Evolutionary conservation across 352 stramenopile species (phyloP), one percentile per base, ranked within the genome.

Genomic region (Pythium aquatile): DNA sequence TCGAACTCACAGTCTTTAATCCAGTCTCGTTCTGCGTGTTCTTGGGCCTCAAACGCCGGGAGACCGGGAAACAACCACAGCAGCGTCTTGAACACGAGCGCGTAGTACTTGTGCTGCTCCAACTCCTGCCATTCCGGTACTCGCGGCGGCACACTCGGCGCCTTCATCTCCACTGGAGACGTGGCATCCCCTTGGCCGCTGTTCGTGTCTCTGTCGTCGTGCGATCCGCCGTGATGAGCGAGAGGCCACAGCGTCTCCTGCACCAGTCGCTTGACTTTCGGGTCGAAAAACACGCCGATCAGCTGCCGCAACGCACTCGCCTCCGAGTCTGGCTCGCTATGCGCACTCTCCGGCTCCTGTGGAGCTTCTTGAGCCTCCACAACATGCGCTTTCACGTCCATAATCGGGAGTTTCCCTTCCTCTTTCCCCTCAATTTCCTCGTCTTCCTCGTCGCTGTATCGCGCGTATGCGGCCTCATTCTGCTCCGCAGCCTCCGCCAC

Each of bases 1-100:
- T 87, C 76, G 49, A 88, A 83, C 17, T 81, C 76, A 17, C 69
- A 78, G 58, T 88, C 78, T 10, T 70, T 70, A 16, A 74, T 63
- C 79, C 79, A 88, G 52, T 87, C 79, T 0, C 60, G 55, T 29
- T 77, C 65, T 7, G 71, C 67, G 11, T 81, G 63, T 4, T 77
- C 68, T 49, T 85, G 72, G 14, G 69, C 68, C 56, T 84, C 70
- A 67, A 68, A 72, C n/a, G 56, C 61, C 3, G 76, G 78, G 3
- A 88, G 63, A 1, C 77, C 76, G 0, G 79, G 77, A 55, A 85
- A 83, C 1, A 85, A 56, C 79, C 79, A 88, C 47, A 79, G 62
- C 11, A 88, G 47, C 4, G 77, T 53, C 42, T 75, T 73, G 65
- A 74, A 70, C 47, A 70, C 77, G 48, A 88, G 76, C 32, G 58